Evolutionary conservation across 1,284 basidiomycete genomes (phyloP), one percentile per base, ranked within the genome.

Genomic region (Mrakiaceae sp.): DNA sequence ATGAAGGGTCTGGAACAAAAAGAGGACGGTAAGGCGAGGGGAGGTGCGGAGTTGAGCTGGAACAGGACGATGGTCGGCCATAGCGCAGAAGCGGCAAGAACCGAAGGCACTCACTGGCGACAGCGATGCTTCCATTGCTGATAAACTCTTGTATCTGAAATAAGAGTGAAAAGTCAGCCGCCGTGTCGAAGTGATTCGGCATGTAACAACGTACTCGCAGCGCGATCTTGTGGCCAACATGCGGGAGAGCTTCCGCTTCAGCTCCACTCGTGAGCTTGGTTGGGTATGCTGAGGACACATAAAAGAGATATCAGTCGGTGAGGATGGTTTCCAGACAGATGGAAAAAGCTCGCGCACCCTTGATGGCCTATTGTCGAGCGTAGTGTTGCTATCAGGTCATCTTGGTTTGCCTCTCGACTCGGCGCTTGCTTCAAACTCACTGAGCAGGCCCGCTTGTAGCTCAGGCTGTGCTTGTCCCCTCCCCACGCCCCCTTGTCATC

Each of bases 1-100:
- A 49, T 66, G 64, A 16, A 66, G 43, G 42, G 64, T 66, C 43
- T 63, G 60, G 43, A 66, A 66, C 5, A 66, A 56, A 9, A 66
- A 39, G 12, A 62, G 43, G 8, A 50, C 14, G 5, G 60, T 42
- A 9, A 66, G 60, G 10, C 64, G 52, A 14, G 49, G 11, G 40
- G 56, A 48, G 5, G n/a, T 12, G 6, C 64, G 64, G 3, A 65
- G 64, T 12, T 39, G 12, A 16, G 59, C 61, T 66, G 48, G 27
- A 27, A 16, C 42, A 42, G 40, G 4, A 43, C 7, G 8, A 6
- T 43, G 42, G 42, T 11, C 43, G 27, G 8, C 0, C 9, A 27
- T 2, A 5, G n/a, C 43, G 11, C n/a, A 40, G 40, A 64, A 44
- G 2, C 16, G 49, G 11, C 14, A 6, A 3, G 48, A 60, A 55